Percentiles rank a stretch among this genome's conserved stretches.
Evolutionary conservation across 805 yeast genomes (phyloP).

Genomic region (Martiniozyma abietophila): DNA sequence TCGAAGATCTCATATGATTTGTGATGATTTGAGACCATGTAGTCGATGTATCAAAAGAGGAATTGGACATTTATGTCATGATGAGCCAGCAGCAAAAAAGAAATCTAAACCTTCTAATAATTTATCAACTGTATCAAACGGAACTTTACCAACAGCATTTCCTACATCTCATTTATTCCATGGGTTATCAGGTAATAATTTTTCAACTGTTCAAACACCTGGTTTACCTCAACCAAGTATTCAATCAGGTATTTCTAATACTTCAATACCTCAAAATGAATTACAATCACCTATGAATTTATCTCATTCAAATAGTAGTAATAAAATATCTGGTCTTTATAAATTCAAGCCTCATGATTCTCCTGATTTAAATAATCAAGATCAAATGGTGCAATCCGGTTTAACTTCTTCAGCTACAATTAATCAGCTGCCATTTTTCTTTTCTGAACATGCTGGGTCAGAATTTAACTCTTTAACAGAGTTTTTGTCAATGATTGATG

Average conservation of each 20-base stretch:
- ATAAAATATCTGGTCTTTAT: constrained; percentile 1
- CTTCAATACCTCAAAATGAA: no score
- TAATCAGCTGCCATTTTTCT: constrained; percentile 71
- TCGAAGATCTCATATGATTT: constrained; percentile 87
- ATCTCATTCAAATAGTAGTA: constrained; percentile 6
- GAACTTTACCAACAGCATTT: neutral
- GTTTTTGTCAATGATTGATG: constrained; percentile 83
- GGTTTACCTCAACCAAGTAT: constrained; percentile 5
- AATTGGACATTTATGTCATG: constrained; percentile 81
- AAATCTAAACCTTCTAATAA: constrained; percentile 1
- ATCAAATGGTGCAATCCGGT: neutral
- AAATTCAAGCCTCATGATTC: constrained; percentile 2
- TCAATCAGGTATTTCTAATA: no score
- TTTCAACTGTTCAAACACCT: no score
- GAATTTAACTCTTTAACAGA: constrained; percentile 87
- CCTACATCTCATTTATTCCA: constrained; percentile 5
- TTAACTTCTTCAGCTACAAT: constrained; percentile 18
- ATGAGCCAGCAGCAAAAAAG: constrained; percentile 37
- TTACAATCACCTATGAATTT: no score
- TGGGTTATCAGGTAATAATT: no score
- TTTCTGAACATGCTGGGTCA: constrained; percentile 86
- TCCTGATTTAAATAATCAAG: neutral
- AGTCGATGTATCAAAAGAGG: constrained; percentile 77
- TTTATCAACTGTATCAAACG: neutral
- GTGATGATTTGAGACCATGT: constrained; percentile 74